Percentiles rank a stretch among this genome's conserved stretches.
phyloP scores from a whole-genome alignment of 2,329 filamentous ascomycete genomes.

The Delphinella strobiligena region DNA sequence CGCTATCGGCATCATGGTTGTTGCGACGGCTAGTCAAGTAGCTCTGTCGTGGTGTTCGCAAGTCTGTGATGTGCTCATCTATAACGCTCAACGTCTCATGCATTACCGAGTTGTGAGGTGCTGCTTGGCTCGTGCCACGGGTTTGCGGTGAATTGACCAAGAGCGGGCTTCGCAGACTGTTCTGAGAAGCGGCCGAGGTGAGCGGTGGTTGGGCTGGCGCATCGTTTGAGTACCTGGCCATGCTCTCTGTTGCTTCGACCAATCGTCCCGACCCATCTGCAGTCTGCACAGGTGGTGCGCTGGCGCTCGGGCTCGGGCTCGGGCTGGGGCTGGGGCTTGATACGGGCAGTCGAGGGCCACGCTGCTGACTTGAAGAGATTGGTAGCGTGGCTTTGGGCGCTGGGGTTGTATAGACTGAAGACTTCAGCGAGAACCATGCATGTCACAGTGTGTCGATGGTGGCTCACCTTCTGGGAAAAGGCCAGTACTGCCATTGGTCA shows the following conservation, averaged over 20 bases:
- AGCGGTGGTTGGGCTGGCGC: not conserved
- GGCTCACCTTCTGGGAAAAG: conserved; percentile 69
- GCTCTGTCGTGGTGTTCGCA: conserved; percentile 51
- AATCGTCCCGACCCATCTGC: too few species aligned
- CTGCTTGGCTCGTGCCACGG: not conserved
- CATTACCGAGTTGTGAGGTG: conserved; percentile 57
- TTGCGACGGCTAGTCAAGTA: conserved; percentile 38
- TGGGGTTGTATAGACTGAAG: conserved; percentile 25
- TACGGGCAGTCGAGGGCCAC: not conserved
- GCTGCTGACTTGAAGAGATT: conserved; percentile 7
- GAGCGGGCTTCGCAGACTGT: not conserved
- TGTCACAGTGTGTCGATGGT: conserved; percentile 1
- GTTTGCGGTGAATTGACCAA: not conserved
- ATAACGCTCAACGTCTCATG: conserved; percentile 93
- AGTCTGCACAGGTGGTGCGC: too few species aligned
- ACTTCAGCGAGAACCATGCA: not conserved
- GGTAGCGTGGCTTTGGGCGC: conserved; percentile 22
- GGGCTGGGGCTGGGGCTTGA: too few species aligned
- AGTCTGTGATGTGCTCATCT: conserved; percentile 89
- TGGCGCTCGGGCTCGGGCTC: too few species aligned
- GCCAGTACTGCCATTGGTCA: conserved; percentile 60
- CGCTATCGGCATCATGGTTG: conserved; percentile 68
- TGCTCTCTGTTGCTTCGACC: not conserved
- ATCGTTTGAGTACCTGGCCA: not conserved
- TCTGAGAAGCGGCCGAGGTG: not conserved